phyloP scores from a whole-genome alignment of 2,329 filamentous ascomycete species.

The Trichoderma simmonsii region DNA sequence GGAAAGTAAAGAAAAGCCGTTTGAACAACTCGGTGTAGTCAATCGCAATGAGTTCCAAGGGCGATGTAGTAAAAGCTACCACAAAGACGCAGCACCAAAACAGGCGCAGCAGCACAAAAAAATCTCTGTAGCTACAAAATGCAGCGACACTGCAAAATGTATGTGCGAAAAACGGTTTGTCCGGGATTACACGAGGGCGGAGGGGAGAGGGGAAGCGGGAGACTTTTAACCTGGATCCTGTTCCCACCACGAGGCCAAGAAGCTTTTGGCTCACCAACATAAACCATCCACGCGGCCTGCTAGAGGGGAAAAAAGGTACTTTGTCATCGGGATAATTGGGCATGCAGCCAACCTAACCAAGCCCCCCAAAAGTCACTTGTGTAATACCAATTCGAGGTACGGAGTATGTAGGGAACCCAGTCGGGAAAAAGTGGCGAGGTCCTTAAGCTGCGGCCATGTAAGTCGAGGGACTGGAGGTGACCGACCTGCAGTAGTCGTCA shows the following conservation, averaged over 20 bases:
- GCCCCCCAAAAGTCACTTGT: not conserved
- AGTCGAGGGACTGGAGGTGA: not conserved
- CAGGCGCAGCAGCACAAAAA: not conserved
- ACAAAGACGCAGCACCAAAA: not conserved
- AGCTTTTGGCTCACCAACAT: not conserved
- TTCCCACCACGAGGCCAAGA: not conserved
- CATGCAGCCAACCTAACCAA: not conserved
- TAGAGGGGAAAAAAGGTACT: not conserved
- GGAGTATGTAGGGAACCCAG: not conserved
- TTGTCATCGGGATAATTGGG: not conserved
- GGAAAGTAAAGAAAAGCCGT: not conserved
- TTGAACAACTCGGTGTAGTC: not conserved
- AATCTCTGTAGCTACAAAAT: not conserved
- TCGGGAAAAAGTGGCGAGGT: slow-evolving; percentile 4
- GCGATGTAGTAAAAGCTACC: not conserved
- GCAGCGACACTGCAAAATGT: not conserved
- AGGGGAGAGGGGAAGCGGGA: not conserved
- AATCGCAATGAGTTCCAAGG: not conserved
- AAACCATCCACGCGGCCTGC: not conserved
- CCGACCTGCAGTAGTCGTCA: not conserved
- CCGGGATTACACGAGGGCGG: not conserved
- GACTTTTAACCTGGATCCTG: not conserved
- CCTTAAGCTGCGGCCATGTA: not conserved
- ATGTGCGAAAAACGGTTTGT: not conserved
- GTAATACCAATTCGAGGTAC: not conserved